Evolutionary conservation across 257 asterid species (phyloP).

Genomic region (Craterostigma plantagineum): DNA sequence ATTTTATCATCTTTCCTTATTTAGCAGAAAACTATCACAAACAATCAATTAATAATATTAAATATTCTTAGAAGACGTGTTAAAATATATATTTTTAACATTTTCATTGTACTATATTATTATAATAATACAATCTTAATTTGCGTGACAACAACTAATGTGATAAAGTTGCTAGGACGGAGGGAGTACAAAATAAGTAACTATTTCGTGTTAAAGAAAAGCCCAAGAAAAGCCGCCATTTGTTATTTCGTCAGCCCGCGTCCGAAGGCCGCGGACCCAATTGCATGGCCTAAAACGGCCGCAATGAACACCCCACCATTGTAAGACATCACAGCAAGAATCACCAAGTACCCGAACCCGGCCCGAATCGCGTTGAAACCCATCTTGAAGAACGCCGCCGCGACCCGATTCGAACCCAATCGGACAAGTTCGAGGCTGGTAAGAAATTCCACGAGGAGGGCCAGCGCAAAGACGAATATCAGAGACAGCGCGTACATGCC

Average conservation of each 20-base stretch:
- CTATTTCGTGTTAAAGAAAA: no score
- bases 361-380: constrained; percentile 50
- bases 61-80: no score
- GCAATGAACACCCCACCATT: constrained; percentile 62
- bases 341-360: constrained; percentile 58
- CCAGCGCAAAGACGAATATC: constrained; percentile 34
- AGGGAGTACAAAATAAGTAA: no score
- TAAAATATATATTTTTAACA: no score
- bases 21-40: no score
- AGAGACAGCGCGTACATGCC: constrained; percentile 56
- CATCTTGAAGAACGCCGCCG: constrained; percentile 25
- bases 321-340: constrained; percentile 30
- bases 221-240: no score
- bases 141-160: no score
- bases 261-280: constrained; percentile 42
- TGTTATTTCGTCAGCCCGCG: constrained; percentile 13
- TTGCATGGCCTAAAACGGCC: constrained; percentile 53
- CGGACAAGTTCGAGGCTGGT: constrained; percentile 30
- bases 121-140: no score
- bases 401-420: constrained; percentile 37
- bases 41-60: no score
- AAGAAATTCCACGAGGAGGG: constrained; percentile 38
- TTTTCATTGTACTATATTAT: no score
- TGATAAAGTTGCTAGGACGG: no score
- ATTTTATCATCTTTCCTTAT: no score